A percentile compares a stretch with the other conserved stretches of the same genome.
Evolutionary conservation across 257 asterid genomes (phyloP).

Genomic region (Cynanchum wilfordii): DNA sequence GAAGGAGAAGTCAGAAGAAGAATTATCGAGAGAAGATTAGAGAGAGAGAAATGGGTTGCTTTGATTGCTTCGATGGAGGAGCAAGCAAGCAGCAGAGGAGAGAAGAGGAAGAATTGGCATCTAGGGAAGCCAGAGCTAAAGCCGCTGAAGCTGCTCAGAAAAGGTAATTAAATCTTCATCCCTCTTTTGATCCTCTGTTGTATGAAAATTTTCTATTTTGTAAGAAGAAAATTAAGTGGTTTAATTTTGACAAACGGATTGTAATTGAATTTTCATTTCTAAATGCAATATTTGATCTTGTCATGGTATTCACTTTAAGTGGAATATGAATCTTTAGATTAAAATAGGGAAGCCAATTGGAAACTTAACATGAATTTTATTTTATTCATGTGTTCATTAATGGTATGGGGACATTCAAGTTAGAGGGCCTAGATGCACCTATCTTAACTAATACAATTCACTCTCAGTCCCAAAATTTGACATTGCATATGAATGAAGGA

Average conservation of each 20-base stretch:
- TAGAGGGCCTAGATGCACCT: too few relatives aligned
- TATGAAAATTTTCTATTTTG: neutral
- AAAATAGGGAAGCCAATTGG: neutral
- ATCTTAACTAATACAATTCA: too few relatives aligned
- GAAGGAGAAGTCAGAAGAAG: neutral
- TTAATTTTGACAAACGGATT: neutral
- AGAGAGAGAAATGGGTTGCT: constrained; percentile 65
- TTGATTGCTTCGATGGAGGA: constrained; percentile 82
- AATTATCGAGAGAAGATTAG: neutral
- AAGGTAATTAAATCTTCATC: constrained; percentile 35
- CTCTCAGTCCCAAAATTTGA: too few relatives aligned
- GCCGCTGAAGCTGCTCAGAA: constrained; percentile 95
- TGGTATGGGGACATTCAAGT: too few relatives aligned
- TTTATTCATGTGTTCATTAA: too few relatives aligned
- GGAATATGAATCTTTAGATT: neutral
- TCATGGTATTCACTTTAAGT: neutral
- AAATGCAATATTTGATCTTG: neutral
- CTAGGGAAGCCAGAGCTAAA: constrained; percentile 71
- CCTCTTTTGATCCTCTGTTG: neutral
- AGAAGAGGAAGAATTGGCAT: constrained; percentile 79
- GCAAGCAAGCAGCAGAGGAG: constrained; percentile 50
- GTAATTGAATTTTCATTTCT: neutral
- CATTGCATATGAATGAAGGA: too few relatives aligned
- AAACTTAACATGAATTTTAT: neutral
- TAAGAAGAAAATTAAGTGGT: neutral